These are phyloP conservation scores for Nephelium lappaceum DNA, from an alignment of 345 rosid species.

Conservation along the genomic window DNA sequence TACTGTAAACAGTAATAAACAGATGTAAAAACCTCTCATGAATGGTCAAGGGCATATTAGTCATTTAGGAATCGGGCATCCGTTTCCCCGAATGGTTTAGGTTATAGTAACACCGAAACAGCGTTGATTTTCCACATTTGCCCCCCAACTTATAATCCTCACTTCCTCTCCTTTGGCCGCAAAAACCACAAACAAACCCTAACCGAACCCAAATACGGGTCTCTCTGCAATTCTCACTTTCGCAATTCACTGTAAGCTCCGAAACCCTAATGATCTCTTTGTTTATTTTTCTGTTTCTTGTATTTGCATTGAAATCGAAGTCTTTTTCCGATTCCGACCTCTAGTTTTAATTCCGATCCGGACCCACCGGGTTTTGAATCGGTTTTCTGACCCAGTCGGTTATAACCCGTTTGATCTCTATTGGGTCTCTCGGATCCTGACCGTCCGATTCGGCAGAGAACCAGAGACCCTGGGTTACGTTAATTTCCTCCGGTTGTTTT, in stretches of 20 bases:
- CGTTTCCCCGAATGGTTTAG: neutral
- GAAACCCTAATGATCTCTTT: neutral
- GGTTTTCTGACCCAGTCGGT: constrained; percentile 25
- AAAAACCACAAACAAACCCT: constrained; percentile 19
- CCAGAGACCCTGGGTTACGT: neutral
- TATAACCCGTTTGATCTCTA: constrained; percentile 9
- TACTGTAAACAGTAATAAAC: no score
- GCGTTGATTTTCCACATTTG: constrained; percentile 15
- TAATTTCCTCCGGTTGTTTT: neutral
- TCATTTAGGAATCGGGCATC: neutral
- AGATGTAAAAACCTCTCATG: no score
- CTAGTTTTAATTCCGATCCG: constrained; percentile 14
- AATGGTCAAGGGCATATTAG: constrained; percentile 3
- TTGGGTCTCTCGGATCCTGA: constrained; percentile 14
- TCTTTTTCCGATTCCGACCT: neutral
- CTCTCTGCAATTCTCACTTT: constrained; percentile 10
- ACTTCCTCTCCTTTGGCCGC: neutral
- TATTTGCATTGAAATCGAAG: neutral
- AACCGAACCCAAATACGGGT: constrained; percentile 19
- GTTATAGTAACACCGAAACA: neutral
- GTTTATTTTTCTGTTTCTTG: neutral
- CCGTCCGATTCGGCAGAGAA: neutral
- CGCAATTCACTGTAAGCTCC: constrained; percentile 18
- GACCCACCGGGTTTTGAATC: constrained; percentile 25
- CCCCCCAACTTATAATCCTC: constrained; percentile 1